Conservation (phyloP, 805 yeast species). For the Candida broadrunensis region DNA sequence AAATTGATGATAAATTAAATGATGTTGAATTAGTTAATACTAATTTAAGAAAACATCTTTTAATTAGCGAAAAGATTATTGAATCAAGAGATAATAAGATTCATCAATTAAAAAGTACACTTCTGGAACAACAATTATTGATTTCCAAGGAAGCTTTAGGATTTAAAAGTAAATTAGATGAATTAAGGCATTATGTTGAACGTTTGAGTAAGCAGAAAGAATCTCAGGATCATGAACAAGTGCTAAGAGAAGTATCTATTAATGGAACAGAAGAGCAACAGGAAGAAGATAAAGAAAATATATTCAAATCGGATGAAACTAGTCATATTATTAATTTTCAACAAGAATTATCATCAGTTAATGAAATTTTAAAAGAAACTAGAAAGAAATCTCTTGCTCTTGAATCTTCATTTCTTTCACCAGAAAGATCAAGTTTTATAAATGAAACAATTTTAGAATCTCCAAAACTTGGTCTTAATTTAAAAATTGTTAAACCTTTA, state of each 20-base stretch:
- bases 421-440: background rate
- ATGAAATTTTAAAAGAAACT: background rate
- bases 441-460: slow-evolving; percentile 8
- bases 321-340: background rate
- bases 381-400: background rate
- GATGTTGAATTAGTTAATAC: slow-evolving; percentile 64
- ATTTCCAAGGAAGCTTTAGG: slow-evolving; percentile 40
- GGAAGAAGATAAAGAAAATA: background rate
- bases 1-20: slow-evolving; percentile 53
- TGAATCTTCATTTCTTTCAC: background rate
- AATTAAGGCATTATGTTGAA: slow-evolving; percentile 5
- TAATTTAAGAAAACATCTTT: slow-evolving; percentile 53
- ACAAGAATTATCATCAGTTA: background rate
- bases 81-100: slow-evolving; percentile 58
- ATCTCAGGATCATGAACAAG: background rate
- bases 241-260: background rate
- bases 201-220: slow-evolving; percentile 6
- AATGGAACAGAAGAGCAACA: no score
- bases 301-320: background rate
- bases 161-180: slow-evolving; percentile 44
- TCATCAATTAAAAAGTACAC: slow-evolving; percentile 46
- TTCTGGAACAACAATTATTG: slow-evolving; percentile 47
- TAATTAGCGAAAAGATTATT: slow-evolving; percentile 52
- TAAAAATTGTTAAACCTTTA: slow-evolving; percentile 60
- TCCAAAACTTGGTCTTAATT: slow-evolving; percentile 48